phyloP scores from a whole-genome alignment of 129 eudicot genomes.

The Chrysanthemum makinoi region DNA sequence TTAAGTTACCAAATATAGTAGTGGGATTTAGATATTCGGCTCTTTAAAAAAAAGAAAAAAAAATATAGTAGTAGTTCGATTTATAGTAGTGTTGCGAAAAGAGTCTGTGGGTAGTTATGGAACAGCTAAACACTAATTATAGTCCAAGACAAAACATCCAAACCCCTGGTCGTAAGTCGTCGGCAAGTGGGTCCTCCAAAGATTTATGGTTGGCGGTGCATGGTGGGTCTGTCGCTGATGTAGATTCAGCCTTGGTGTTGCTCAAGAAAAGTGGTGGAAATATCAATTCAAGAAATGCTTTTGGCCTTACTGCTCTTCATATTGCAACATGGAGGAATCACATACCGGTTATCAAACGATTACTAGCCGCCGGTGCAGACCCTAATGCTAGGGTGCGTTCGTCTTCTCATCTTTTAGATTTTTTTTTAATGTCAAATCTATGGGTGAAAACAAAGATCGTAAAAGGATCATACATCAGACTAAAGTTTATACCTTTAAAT shows the following conservation, averaged over 20 bases:
- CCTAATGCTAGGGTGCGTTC: slow-evolving; percentile 92
- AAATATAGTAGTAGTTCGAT: too few species aligned
- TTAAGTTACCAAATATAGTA: slow-evolving; percentile 14
- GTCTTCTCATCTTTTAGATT: slow-evolving; percentile 26
- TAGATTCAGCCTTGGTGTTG: slow-evolving; percentile 63
- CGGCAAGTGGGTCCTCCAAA: slow-evolving; percentile 44
- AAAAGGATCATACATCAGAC: not conserved
- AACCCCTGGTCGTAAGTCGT: slow-evolving; percentile 44
- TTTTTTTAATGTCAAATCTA: not conserved
- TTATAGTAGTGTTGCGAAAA: slow-evolving; percentile 17
- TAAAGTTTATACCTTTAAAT: not conserved
- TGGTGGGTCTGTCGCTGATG: slow-evolving; percentile 73
- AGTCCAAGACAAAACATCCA: slow-evolving; percentile 61
- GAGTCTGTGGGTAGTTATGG: slow-evolving; percentile 45
- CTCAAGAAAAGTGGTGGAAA: slow-evolving; percentile 87
- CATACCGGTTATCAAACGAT: slow-evolving; percentile 72
- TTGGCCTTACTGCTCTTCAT: slow-evolving; percentile 92
- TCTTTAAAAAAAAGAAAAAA: too few species aligned
- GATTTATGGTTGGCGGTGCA: slow-evolving; percentile 70
- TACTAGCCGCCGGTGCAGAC: slow-evolving; percentile 97
- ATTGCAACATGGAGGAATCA: slow-evolving; percentile 98
- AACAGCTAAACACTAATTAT: slow-evolving; percentile 45
- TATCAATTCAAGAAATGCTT: slow-evolving; percentile 71
- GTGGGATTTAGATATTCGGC: slow-evolving; percentile 4
- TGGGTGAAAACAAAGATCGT: not conserved